These are phyloP conservation scores for Phytophthora niederhauseri DNA, from an alignment of 352 stramenopile species.

Conservation along the genomic window DNA sequence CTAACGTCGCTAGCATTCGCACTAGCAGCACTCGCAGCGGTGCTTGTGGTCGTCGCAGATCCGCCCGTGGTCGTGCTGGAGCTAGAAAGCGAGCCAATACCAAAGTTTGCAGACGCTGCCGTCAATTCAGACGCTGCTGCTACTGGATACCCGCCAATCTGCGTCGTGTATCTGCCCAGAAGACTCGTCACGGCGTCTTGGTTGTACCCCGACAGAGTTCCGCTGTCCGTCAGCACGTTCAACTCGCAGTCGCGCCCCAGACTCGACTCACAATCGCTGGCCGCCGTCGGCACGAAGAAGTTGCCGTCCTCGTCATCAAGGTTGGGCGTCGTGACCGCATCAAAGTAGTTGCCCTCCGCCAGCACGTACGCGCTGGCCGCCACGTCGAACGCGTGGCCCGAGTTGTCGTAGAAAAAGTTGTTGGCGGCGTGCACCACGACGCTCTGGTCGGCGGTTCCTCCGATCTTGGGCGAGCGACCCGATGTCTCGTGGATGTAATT, in stretches of 20 bases:
- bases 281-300: constrained; percentile 23
- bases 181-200: constrained; percentile 6
- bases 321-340: constrained; percentile 24
- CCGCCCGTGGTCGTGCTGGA: too few relatives aligned
- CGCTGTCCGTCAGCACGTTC: constrained; percentile 22
- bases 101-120: constrained; percentile 16
- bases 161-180: constrained; percentile 12
- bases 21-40: too few relatives aligned
- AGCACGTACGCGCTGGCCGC: constrained; percentile 30
- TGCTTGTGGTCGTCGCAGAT: too few relatives aligned
- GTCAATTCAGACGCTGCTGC: constrained; percentile 8
- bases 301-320: constrained; percentile 7
- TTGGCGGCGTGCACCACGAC: not conserved
- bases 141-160: constrained; percentile 15
- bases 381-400: not conserved
- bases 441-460: not conserved
- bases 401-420: not conserved
- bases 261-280: constrained; percentile 10
- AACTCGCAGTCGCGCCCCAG: constrained; percentile 25
- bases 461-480: not conserved
- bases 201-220: constrained; percentile 11
- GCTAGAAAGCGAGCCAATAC: constrained; percentile 14
- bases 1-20: too few relatives aligned
- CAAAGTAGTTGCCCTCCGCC: constrained; percentile 50
- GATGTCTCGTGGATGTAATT: not conserved